Base-by-base conservation (phyloP, 306 rosid genomes). In the Adenanthera pavonina region DNA sequence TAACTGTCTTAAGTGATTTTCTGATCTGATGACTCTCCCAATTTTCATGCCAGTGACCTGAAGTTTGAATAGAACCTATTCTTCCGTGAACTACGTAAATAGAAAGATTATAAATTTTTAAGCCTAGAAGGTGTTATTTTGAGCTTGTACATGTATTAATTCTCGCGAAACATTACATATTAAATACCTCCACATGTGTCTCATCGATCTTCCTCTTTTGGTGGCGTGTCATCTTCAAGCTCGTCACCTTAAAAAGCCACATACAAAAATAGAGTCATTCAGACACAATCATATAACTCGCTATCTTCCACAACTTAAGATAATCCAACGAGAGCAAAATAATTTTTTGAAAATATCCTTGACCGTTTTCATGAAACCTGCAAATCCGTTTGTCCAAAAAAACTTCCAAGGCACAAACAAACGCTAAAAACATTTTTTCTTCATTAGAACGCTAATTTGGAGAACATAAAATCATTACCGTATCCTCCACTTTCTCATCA, bases 151-250 rank as follows among this genome's bases (percentile, higher is more conserved):
- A 8, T 54, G 54, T 36, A 64, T 34, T 46, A 3, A 54, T 56
- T 74, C 12, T 69, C 52, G 73, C 7, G 2, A 8, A 74, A 75
- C 70, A 62, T 80, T 30, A 83, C 72, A 65, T 17, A 66, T 41
- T 17, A 36, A 52, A 78, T 90, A 95, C 99, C 98, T 95, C 99
- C 44, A 92, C 97, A 51, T 95, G 98, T 35, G 99, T 95, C 87
- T 95, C 98, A 3, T 95, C 98, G 17, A 95, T 95, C 91, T 93
- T 95, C 85, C 97, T 89, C 88, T 93, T 95, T 79, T 95, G 99
- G 86, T 95, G 98, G 69, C 98, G 94, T 77, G 99, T 95, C 99
- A 93, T 95, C 91, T 93, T 93, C 92, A 93, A 85, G 84, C 99
- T 94, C 14, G 99, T 86, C 49, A 94, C 95, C 97, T 95, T 83